These are phyloP conservation scores for Pestalotiopsis sp. DNA, from an alignment of 2,329 filamentous ascomycete genomes.

Conservation along the genomic window DNA sequence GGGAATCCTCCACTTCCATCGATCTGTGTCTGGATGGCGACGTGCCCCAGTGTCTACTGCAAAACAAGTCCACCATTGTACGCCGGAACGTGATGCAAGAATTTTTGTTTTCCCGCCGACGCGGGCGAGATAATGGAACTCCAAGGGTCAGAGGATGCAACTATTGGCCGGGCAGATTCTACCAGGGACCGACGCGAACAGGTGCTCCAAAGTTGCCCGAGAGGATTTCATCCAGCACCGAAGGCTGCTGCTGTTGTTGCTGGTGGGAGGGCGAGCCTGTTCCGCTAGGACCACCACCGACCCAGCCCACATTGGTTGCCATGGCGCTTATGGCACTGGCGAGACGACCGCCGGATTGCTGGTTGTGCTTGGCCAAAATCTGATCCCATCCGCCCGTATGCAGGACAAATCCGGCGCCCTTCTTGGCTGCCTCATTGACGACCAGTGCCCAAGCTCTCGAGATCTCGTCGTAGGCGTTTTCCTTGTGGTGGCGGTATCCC, in stretches of 20 bases:
- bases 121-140: not conserved
- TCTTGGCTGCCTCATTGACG: conserved; percentile 87
- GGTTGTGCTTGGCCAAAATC: conserved; percentile 83
- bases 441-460: conserved; percentile 91
- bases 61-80: not conserved
- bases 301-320: conserved; percentile 76
- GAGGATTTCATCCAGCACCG: conserved; percentile 65
- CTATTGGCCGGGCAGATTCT: not conserved
- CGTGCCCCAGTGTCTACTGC: not conserved
- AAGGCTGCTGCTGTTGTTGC: conserved; percentile 41
- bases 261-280: conserved; percentile 20
- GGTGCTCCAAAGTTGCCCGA: conserved; percentile 62
- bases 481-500: conserved; percentile 88
- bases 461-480: conserved; percentile 95
- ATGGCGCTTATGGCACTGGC: conserved; percentile 79
- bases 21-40: not conserved
- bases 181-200: conserved; percentile 64
- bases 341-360: conserved; percentile 81
- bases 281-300: conserved; percentile 48
- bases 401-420: conserved; percentile 85
- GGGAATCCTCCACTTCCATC: conserved; percentile 6
- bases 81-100: not conserved
- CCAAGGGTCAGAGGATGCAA: not conserved
- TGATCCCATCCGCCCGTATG: conserved; percentile 94
- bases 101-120: not conserved